These are phyloP conservation scores for Fraxinus sp. DNA, from an alignment of 305 asterid species.

Conservation along the genomic window DNA sequence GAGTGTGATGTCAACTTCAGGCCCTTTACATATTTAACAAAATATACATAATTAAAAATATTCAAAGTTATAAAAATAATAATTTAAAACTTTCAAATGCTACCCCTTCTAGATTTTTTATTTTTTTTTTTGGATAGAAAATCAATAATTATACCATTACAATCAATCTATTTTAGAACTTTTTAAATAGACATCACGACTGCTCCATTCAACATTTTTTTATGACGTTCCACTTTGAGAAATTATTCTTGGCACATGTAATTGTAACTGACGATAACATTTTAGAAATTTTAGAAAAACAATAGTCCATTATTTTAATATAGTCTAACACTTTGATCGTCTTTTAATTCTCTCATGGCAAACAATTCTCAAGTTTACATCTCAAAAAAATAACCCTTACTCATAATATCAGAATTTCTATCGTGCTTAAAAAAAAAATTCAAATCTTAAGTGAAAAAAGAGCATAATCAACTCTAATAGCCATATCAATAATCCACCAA, in stretches of 20 bases:
- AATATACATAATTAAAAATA: too few species aligned
- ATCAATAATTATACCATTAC: not conserved
- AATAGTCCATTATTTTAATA: too few species aligned
- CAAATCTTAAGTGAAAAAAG: too few species aligned
- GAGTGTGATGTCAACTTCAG: not conserved
- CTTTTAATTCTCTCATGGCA: not conserved
- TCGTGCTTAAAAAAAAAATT: not conserved
- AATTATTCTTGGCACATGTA: not conserved
- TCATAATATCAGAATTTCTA: not conserved
- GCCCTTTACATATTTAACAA: not conserved
- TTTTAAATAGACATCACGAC: too few species aligned
- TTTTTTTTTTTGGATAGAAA: not conserved
- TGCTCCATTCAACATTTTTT: not conserved
- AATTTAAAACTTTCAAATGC: not conserved
- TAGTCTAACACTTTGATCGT: too few species aligned
- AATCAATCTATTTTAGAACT: not conserved
- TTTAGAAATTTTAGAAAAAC: too few species aligned
- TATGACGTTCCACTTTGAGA: not conserved
- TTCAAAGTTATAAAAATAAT: too few species aligned
- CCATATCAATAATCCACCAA: too few species aligned
- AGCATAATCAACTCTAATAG: too few species aligned
- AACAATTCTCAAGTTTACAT: not conserved
- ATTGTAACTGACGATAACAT: not conserved
- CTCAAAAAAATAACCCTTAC: not conserved
- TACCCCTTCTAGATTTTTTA: not conserved